These are phyloP conservation scores for Salix purpurea DNA, from an alignment of 345 rosid species.

Conservation along the genomic window DNA sequence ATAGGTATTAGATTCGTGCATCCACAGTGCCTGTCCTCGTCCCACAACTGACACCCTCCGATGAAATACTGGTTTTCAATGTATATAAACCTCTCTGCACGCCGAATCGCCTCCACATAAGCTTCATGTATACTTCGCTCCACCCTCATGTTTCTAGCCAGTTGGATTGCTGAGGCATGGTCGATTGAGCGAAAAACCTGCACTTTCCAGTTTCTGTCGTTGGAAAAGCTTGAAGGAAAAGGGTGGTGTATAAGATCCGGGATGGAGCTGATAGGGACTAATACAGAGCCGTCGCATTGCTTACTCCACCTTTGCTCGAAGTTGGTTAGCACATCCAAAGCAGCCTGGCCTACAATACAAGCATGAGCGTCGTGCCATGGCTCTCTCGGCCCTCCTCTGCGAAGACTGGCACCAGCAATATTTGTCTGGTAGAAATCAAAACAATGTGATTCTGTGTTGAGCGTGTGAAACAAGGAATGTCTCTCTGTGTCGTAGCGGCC, in stretches of 20 bases:
- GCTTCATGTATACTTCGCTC: constrained; percentile 82
- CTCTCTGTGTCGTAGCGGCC: constrained; percentile 79
- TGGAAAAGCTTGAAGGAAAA: constrained; percentile 27
- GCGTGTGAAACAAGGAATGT: constrained; percentile 71
- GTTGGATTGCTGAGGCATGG: constrained; percentile 47
- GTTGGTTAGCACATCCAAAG: constrained; percentile 63
- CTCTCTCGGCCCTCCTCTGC: constrained; percentile 85
- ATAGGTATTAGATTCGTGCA: constrained; percentile 78
- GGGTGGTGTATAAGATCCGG: constrained; percentile 32
- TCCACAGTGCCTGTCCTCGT: constrained; percentile 50
- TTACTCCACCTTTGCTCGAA: constrained; percentile 86
- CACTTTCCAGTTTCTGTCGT: constrained; percentile 58
- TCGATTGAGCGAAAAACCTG: constrained; percentile 80
- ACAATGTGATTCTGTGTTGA: constrained; percentile 38
- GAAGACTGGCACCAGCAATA: constrained; percentile 56
- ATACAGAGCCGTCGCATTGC: constrained; percentile 57
- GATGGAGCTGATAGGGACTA: constrained; percentile 40
- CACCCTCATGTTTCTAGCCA: constrained; percentile 39
- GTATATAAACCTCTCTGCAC: constrained; percentile 72
- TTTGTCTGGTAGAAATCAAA: constrained; percentile 70
- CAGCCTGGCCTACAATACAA: constrained; percentile 62
- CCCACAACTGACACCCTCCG: constrained; percentile 81
- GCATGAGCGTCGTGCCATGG: constrained; percentile 94
- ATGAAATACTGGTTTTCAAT: constrained; percentile 89
- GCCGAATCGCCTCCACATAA: constrained; percentile 67